Evolutionary conservation across 2,329 filamentous ascomycete species (phyloP).

Genomic region (Alternaria triticina): DNA sequence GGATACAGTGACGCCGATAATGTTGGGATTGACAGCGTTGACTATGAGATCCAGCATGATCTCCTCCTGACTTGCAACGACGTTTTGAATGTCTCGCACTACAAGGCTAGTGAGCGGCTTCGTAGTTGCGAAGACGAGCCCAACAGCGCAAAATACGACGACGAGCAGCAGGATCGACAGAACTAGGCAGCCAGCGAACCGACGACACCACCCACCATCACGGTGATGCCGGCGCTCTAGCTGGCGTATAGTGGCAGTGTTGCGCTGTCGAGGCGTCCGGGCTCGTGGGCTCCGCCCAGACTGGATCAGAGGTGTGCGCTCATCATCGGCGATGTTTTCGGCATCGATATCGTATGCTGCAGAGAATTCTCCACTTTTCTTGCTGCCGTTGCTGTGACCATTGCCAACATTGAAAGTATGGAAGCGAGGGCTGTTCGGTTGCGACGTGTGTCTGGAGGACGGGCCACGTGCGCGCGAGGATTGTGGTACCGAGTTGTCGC

Average conservation of each 20-base stretch:
- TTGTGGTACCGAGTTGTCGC: conserved; percentile 69
- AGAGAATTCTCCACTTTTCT: conserved; percentile 68
- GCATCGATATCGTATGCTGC: conserved; percentile 82
- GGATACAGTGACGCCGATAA: conserved; percentile 84
- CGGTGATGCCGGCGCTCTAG: conserved; percentile 71
- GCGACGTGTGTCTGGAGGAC: conserved; percentile 67
- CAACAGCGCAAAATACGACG: conserved; percentile 82
- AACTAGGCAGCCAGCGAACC: conserved; percentile 85
- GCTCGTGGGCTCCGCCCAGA: conserved; percentile 66
- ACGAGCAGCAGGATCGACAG: conserved; percentile 82
- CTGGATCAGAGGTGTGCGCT: conserved; percentile 80
- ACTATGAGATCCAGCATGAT: conserved; percentile 93
- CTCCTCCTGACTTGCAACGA: conserved; percentile 92
- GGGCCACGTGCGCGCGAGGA: conserved; percentile 67
- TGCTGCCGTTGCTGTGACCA: conserved; percentile 46
- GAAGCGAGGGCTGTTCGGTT: conserved; percentile 71
- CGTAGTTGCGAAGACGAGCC: conserved; percentile 89
- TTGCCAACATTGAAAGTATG: conserved; percentile 55
- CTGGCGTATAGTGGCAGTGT: conserved; percentile 67
- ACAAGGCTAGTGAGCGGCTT: conserved; percentile 82
- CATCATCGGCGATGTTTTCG: conserved; percentile 79
- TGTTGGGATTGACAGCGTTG: conserved; percentile 88
- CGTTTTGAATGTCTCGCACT: conserved; percentile 82
- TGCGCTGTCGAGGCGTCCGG: conserved; percentile 57
- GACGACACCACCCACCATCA: conserved; percentile 65